These are phyloP conservation scores for Cyclanthera cordifolia DNA, from an alignment of 306 rosid genomes.

Conservation along the genomic window DNA sequence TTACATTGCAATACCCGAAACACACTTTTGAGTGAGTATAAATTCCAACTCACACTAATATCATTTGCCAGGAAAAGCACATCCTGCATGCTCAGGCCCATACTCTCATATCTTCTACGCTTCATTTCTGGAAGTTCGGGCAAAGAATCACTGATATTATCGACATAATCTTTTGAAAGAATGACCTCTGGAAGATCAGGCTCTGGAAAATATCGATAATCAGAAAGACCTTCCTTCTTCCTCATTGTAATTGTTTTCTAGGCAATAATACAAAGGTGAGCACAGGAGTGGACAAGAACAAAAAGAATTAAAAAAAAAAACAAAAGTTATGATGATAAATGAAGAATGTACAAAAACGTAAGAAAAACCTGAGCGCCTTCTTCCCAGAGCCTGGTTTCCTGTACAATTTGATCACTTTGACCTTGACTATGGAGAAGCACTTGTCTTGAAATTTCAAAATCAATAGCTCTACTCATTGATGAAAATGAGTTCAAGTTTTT, in stretches of 20 bases:
- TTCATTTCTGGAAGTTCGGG: constrained; percentile 94
- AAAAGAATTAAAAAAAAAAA: too few relatives aligned
- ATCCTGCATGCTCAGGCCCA: constrained; percentile 92
- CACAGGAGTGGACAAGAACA: constrained; percentile 16
- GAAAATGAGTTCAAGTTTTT: constrained; percentile 85
- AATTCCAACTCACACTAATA: constrained; percentile 44
- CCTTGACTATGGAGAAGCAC: constrained; percentile 66
- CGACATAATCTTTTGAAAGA: constrained; percentile 59
- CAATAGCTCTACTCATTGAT: constrained; percentile 69
- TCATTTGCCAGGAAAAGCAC: constrained; percentile 82
- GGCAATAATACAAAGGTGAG: constrained; percentile 19
- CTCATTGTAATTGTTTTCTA: constrained; percentile 92
- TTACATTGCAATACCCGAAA: not conserved
- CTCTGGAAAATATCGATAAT: constrained; percentile 94
- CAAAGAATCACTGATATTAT: constrained; percentile 40
- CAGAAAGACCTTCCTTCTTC: constrained; percentile 95
- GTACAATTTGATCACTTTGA: constrained; percentile 61
- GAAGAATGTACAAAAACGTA: constrained; percentile 13
- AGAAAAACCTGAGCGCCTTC: constrained; percentile 76
- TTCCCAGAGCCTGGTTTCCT: constrained; percentile 91
- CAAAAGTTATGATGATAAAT: constrained; percentile 1
- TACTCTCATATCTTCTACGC: constrained; percentile 67
- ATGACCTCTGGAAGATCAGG: constrained; percentile 84
- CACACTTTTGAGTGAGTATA: not conserved
- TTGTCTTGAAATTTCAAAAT: constrained; percentile 86